Base-by-base conservation (phyloP, 768 basidiomycete genomes). In the Leccinum arenicola region DNA sequence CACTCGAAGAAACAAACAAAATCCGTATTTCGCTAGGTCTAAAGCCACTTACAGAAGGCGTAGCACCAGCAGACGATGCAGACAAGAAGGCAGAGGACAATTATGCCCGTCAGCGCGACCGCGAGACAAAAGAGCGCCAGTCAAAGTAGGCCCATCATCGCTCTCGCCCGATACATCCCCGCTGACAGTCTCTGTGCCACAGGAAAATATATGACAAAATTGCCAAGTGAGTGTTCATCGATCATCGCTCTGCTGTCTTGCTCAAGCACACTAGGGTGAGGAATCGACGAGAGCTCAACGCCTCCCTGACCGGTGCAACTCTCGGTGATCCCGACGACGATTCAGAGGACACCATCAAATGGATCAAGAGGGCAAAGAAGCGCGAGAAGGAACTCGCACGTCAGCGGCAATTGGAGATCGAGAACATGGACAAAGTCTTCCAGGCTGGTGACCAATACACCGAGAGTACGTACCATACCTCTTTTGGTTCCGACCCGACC, bases 1-100 rank as follows among this genome's bases (percentile, higher is more conserved):
- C 89, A 69, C 83, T 96, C 70, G 93, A 95, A 69, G 93, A 95
- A 80, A 95, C 94, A 38, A 95, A 95, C 82, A 95, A 91, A 76
- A 91, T 97, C 73, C 93, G 97, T 77, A 85, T 96, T 59, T 89
- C 88, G 5, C 82, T 97, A 40, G 97, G 97, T 63, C 86, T 99
- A 59, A 93, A 95, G 71, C 95, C 97, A 45, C 83, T 98, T 57
- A 89, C 88, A 17, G 95, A 94, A 65, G 91, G 93, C 66, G 78
- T 81, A 45, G 82, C 78, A 15, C 83, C 89, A 8, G 82, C 80
- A n/a, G 79, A 86, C 69, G 84, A 86, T 69, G 86, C 83, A 64
- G 95, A 97, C 57, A 85, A 89, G 68, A 75, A 87, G 65, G 97
- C 97, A 12, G 93, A 93, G 73, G 79, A 84, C 52, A 98, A 98